Evolutionary conservation across 2,329 filamentous ascomycete genomes (phyloP).

Genomic region (Fusarium sp.): DNA sequence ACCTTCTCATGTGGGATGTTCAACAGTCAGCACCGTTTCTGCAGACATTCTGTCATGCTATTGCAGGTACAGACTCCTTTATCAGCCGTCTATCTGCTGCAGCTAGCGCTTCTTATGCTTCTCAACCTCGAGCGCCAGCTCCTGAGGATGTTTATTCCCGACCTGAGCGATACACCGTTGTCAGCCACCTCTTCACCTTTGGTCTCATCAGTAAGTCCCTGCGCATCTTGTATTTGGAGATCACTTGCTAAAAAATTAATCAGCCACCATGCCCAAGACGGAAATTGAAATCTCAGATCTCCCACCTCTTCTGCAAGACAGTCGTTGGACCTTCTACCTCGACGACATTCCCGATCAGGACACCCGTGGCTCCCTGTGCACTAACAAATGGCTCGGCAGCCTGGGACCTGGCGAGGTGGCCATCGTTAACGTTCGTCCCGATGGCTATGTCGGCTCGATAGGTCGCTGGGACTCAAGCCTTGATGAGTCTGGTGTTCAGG

Average conservation of each 20-base stretch:
- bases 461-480: slow-evolving; percentile 62
- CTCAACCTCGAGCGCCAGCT: slow-evolving; percentile 64
- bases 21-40: slow-evolving; percentile 66
- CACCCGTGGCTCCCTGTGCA: slow-evolving; percentile 63
- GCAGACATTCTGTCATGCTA: slow-evolving; percentile 63
- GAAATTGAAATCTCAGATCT: slow-evolving; percentile 73
- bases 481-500: slow-evolving; percentile 60
- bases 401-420: slow-evolving; percentile 66
- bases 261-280: slow-evolving; percentile 68
- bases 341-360: slow-evolving; percentile 70
- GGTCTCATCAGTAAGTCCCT: slow-evolving; percentile 68
- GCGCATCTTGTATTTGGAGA: not conserved
- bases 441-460: slow-evolving; percentile 77
- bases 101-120: slow-evolving; percentile 69
- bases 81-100: slow-evolving; percentile 67
- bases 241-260: slow-evolving; percentile 19
- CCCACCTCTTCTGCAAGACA: slow-evolving; percentile 68
- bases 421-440: slow-evolving; percentile 74
- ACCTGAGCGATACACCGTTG: slow-evolving; percentile 73
- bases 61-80: slow-evolving; percentile 62
- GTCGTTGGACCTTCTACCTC: slow-evolving; percentile 77
- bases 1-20: slow-evolving; percentile 74
- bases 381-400: slow-evolving; percentile 74
- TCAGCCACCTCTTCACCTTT: slow-evolving; percentile 76
- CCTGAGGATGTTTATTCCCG: slow-evolving; percentile 73